Evolutionary conservation across 163 green algal genomes (phyloP).

Genomic region (Chloroidium sp.): DNA sequence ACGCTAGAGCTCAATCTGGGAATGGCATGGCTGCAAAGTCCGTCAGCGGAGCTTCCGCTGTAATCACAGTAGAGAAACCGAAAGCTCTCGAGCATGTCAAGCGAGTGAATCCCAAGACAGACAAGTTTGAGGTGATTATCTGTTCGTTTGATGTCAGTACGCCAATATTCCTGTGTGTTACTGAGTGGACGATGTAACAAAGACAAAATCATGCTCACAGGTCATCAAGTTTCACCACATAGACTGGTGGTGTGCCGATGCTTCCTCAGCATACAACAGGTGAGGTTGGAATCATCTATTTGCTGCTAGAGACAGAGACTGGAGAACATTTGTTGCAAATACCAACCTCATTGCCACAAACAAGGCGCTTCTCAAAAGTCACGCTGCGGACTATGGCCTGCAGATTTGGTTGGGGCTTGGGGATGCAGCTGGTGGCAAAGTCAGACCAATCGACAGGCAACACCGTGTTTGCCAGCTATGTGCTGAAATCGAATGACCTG

Average conservation of each 20-base stretch:
- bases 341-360: not conserved
- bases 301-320: too few species aligned
- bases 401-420: constrained; percentile 86
- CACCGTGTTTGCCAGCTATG: constrained; percentile 75
- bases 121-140: constrained; percentile 50
- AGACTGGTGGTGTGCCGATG: constrained; percentile 90
- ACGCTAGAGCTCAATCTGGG: too few species aligned
- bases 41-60: too few species aligned
- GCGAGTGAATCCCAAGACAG: constrained; percentile 70
- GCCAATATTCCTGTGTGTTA: not conserved
- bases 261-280: constrained; percentile 71
- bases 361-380: not conserved
- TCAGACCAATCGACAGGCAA: constrained; percentile 87
- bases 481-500: constrained; percentile 75
- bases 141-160: too few species aligned
- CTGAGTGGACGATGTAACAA: not conserved
- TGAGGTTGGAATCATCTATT: constrained; percentile 7
- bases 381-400: not conserved
- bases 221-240: constrained; percentile 86
- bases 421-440: constrained; percentile 82
- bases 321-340: not conserved
- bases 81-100: constrained; percentile 49
- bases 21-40: too few species aligned
- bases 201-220: constrained; percentile 1
- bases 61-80: constrained; percentile 14